A percentile compares a stretch with the other conserved stretches of the same genome.
These are phyloP conservation scores for Gomphus sp. DNA, from an alignment of 1,284 basidiomycete genomes.

Conservation along the genomic window DNA sequence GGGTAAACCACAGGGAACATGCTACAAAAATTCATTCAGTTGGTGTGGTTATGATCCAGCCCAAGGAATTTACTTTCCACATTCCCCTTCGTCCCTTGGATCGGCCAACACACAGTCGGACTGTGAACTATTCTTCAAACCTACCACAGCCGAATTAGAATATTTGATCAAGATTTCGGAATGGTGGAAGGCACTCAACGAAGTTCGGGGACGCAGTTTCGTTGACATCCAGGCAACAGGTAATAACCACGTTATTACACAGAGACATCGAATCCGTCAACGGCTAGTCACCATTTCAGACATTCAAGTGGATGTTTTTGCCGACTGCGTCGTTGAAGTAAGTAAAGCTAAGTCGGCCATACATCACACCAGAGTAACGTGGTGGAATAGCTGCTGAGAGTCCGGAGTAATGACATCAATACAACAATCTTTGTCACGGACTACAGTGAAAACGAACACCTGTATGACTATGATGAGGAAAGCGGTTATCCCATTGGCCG, in stretches of 20 bases:
- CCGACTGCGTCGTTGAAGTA: conserved; percentile 5
- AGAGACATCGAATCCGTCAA: neutral
- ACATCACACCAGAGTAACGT: conserved; percentile 20
- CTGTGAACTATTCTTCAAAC: neutral
- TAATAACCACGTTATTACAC: neutral
- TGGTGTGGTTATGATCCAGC: conserved; percentile 8
- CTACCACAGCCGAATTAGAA: conserved; percentile 1
- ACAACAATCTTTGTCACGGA: conserved; percentile 53
- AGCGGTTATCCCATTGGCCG: conserved; percentile 23
- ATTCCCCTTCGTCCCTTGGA: neutral
- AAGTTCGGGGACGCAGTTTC: neutral
- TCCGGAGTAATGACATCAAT: conserved; percentile 5
- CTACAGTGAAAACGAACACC: conserved; percentile 44
- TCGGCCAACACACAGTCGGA: neutral
- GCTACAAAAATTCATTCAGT: conserved; percentile 5
- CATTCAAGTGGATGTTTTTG: neutral
- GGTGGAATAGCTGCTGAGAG: neutral
- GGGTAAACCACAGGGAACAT: conserved; percentile 2
- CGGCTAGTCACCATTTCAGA: neutral
- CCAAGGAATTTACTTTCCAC: neutral
- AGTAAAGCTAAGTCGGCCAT: neutral
- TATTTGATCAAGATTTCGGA: conserved; percentile 3
- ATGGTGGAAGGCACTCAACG: conserved; percentile 5
- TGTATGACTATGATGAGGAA: conserved; percentile 23
- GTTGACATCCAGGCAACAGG: neutral